Evolutionary conservation across 805 yeast species (phyloP).

Genomic region (Saccharomycopsis fermentans): DNA sequence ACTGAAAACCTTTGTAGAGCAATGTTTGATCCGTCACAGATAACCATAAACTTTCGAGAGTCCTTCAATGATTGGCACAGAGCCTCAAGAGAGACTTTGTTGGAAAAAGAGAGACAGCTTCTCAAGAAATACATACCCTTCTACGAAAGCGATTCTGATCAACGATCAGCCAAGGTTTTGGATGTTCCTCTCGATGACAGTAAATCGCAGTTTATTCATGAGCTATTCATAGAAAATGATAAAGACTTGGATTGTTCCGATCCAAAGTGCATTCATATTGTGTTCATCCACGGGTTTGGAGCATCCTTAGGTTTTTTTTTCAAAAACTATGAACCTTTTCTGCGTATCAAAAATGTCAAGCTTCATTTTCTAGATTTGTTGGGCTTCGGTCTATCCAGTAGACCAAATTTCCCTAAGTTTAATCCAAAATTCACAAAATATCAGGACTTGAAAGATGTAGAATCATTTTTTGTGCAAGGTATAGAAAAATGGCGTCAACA

Average conservation of each 20-base stretch:
- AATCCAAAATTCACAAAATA: slow-evolving; percentile 17
- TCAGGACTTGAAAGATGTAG: slow-evolving; percentile 26
- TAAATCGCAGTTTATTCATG: slow-evolving; percentile 51
- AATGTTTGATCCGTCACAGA: background rate
- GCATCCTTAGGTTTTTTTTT: slow-evolving; percentile 72
- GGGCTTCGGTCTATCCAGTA: slow-evolving; percentile 54
- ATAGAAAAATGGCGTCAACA: slow-evolving; percentile 50
- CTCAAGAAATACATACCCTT: slow-evolving; percentile 6
- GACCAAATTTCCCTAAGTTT: slow-evolving; percentile 32
- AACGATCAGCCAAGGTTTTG: slow-evolving; percentile 35
- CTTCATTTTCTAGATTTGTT: slow-evolving; percentile 52
- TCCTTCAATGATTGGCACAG: slow-evolving; percentile 11
- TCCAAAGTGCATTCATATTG: slow-evolving; percentile 37
- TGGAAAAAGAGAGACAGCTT: slow-evolving; percentile 5
- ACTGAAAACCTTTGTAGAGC: background rate
- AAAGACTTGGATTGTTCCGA: slow-evolving; percentile 7
- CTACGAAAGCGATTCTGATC: slow-evolving; percentile 31
- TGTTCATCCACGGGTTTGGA: slow-evolving; percentile 77
- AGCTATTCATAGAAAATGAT: slow-evolving; percentile 48
- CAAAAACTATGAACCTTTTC: slow-evolving; percentile 47
- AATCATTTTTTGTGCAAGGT: slow-evolving; percentile 32
- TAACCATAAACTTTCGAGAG: slow-evolving; percentile 1
- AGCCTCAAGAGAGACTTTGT: background rate
- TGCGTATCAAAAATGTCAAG: slow-evolving; percentile 40
- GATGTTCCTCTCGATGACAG: slow-evolving; percentile 44